Percentiles rank a stretch among this genome's conserved stretches.
These are phyloP conservation scores for Furculomyces boomerangus DNA, from an alignment of 371 early-diverging fungal species.

Conservation along the genomic window DNA sequence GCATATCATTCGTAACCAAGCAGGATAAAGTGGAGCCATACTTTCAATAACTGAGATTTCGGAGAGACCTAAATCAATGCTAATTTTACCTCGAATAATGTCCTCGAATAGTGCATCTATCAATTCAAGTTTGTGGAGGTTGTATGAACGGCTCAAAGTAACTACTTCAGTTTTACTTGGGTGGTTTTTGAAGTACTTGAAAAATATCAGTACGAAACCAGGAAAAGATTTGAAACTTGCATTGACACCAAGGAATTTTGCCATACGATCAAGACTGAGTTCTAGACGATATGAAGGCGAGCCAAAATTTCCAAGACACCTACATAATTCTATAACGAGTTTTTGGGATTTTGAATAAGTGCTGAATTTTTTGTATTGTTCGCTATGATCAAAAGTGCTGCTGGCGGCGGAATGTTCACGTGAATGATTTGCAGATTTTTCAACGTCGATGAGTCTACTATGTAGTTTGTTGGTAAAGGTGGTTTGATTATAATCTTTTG, in stretches of 20 bases:
- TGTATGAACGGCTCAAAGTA: slow-evolving; percentile 31
- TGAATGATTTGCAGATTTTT: not conserved
- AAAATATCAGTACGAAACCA: slow-evolving; percentile 48
- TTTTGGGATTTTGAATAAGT: not conserved
- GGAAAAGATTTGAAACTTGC: slow-evolving; percentile 47
- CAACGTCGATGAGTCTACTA: not conserved
- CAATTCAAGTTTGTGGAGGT: slow-evolving; percentile 45
- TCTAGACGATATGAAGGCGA: slow-evolving; percentile 14
- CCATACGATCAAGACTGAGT: slow-evolving; percentile 6
- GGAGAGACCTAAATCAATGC: slow-evolving; percentile 7
- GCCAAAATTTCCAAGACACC: not conserved
- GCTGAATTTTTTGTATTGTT: not conserved
- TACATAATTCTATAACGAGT: not conserved
- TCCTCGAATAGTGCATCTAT: slow-evolving; percentile 35
- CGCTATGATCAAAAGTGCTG: not conserved
- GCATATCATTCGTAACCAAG: slow-evolving; percentile 15
- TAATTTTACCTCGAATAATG: slow-evolving; percentile 27
- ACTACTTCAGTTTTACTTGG: slow-evolving; percentile 61
- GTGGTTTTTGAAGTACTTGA: slow-evolving; percentile 48
- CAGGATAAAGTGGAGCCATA: slow-evolving; percentile 11
- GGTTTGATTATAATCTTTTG: not conserved
- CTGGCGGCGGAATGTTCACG: not conserved
- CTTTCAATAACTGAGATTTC: slow-evolving; percentile 13
- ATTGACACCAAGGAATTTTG: slow-evolving; percentile 36
- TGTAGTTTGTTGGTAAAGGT: not conserved